Base-by-base conservation (phyloP, 2,329 filamentous ascomycete genomes). In the Colletotrichum sansevieriae region DNA sequence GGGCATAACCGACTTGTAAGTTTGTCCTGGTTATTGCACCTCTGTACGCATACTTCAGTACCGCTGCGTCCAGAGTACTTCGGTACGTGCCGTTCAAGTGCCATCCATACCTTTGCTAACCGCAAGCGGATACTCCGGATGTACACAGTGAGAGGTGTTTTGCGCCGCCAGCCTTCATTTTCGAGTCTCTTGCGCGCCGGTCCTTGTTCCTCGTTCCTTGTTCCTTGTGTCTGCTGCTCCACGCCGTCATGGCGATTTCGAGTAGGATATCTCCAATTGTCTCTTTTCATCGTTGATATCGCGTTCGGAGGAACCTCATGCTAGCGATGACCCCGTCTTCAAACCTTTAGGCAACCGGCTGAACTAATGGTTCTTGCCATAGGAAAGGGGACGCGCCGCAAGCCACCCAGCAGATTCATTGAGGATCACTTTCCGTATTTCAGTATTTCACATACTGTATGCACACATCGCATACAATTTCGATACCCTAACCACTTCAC, bases 81-180 rank as follows among this genome's bases (percentile, higher is more conserved):
- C n/a, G n/a, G n/a, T n/a, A n/a, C n/a, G 6, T 13, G 18, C 13
- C 37, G 10, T 39, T 39, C 46, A 12, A 7, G 10, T 49, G 18
- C 20, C 46, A 20, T 49, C 20, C 22, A 51, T 25, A 22, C 22
- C 10, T 29, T 25, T 15, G 11, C 47, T 54, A 39, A 61, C 56
- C 20, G 11, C 5, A 61, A 54, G 20, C 20, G 63, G 56, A 54
- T 39, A 65, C 39, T 65, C 63, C 56, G 39, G 18, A 4, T 12
- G 20, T 35, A 37, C 44, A 33, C 6, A 4, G 35, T 22, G 37
- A n/a, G 15, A 46, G 37, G 44, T 51, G 33, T 33, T 33, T 22
- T 12, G 51, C 51, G 15, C 33, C 18, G 35, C 20, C 18, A 22
- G 20, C 9, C 33, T 57, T 20, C 51, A 37, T 35, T 20, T 10